Evolutionary conservation across 192 early-diverging fungal genomes (phyloP), one percentile per base, ranked within the genome.

Genomic region (Martensiomyces pterosporus): DNA sequence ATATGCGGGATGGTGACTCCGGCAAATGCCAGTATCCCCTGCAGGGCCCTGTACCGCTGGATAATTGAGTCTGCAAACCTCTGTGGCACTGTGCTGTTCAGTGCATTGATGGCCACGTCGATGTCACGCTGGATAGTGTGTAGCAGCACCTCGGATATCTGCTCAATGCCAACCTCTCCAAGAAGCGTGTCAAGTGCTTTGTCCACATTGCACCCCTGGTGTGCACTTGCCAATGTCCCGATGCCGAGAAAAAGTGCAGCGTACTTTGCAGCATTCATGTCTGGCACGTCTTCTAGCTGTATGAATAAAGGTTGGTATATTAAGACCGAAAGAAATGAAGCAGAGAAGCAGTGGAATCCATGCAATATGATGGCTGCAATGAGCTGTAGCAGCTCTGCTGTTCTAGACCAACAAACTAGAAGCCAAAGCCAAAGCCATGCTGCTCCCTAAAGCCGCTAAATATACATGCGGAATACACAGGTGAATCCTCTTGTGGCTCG

Each of bases 181-280:
- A 68, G 16, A 2, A 68, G 33, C 24, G 47, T 60, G 22, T 56
- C 35, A 12, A 60, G 17, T 4, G 65, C 65, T 14, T 57, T 48
- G 13, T 68, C 57, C 9, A 49, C 49, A 14, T 52, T 55, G 17
- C 65, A 60, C 14, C 53, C 65, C 34, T 60, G 65, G 22, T 68
- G 57, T 9, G 47, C 65, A 16, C 39, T 15, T 9, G 40, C 24
- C 7, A n/a, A n/a, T 24, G n/a, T n/a, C n/a, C n/a, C n/a, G 18
- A 49, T 23, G n/a, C 21, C 21, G 12, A 40, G 15, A 4, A 57
- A 8, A 22, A 38, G 18, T 6, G 40, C 4, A 4, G 32, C 24
- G 4, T 10, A 32, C 17, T 37, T 43, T 22, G 17, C 34, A 18
- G 40, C 5, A 15, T 36, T 57, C 55, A 57, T 57, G 32, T n/a